phyloP scores from a whole-genome alignment of 1,284 basidiomycete species.

The Anthracocystis walkeri region DNA sequence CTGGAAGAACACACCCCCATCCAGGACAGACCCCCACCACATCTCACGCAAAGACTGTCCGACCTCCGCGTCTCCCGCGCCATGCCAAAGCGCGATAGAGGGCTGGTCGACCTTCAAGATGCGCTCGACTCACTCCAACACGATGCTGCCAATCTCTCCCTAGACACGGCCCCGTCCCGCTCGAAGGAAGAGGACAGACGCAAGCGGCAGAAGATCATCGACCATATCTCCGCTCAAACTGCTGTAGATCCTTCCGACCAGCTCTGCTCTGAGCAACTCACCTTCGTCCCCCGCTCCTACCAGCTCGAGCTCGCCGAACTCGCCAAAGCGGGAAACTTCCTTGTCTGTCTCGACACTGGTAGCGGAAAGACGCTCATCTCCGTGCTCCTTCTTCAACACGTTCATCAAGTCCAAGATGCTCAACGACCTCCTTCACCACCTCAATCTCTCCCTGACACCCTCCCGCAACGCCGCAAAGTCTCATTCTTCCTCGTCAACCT shows the following conservation, averaged over 20 bases:
- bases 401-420: conserved; percentile 21
- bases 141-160: neutral
- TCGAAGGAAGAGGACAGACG: conserved; percentile 1
- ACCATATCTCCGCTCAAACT: conserved; percentile 25
- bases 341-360: conserved; percentile 61
- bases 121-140: neutral
- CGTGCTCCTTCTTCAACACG: conserved; percentile 53
- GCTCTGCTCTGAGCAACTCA: conserved; percentile 32
- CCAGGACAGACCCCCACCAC: neutral
- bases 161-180: neutral
- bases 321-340: conserved; percentile 44
- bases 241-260: conserved; percentile 27
- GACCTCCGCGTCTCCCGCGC: conserved; percentile 3
- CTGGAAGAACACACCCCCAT: neutral
- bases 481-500: conserved; percentile 55
- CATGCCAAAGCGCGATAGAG: conserved; percentile 27
- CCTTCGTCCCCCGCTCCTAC: conserved; percentile 35
- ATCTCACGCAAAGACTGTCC: neutral
- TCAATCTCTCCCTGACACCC: neutral
- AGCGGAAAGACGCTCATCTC: conserved; percentile 62
- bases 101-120: neutral
- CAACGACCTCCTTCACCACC: neutral
- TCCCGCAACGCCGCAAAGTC: conserved; percentile 13
- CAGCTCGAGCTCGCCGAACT: conserved; percentile 41
- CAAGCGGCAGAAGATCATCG: conserved; percentile 24